Evolutionary conservation across 2,329 filamentous ascomycete species (phyloP), one percentile per base, ranked within the genome.

Genomic region (Cytospora leucostoma): DNA sequence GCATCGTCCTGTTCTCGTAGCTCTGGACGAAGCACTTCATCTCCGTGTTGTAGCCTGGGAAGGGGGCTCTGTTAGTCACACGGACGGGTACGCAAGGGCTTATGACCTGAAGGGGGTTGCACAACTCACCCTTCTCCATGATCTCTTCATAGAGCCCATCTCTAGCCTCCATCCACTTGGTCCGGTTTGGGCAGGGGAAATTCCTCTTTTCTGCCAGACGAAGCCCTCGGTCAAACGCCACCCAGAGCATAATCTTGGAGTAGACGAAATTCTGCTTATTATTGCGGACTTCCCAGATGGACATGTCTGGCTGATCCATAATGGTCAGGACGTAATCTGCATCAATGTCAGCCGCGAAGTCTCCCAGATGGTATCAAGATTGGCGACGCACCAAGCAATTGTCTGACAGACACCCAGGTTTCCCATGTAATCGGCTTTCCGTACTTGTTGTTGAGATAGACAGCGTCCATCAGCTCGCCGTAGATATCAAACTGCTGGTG

Each of bases 161-260:
- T 56, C 89, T 80, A 3, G 85, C 83, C 55, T 80, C 80, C 49
- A 89, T 76, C 91, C 90, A 93, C 56, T 84, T 81, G 49, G 73
- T 74, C 3, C 89, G 82, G 69, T 89, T 88, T 1, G 89, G 90
- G 66, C 90, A 93, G 0, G 90, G 90, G 27, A 93, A 83, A 69
- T 87, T 89, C 61, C 91, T 80, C 75, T 92, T 93, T 19, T 93
- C 89, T 4, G 88, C 81, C 0, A 93, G 82, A 2, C 90, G 88
- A 13, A 93, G 76, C 11, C 88, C 90, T 6, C 90, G 86, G 72
- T 93, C 90, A 66, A 93, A 86, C 19, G 90, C 89, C 4, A 93
- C 90, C 90, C 90, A 93, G 27, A 93, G 81, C 87, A 93, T 91
- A 67, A 93, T 82, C 72, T 93, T 91, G n/a, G 88, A 91, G 75